Conservation (phyloP, 768 basidiomycete genomes). For the Cystobasidium tubakii region DNA sequence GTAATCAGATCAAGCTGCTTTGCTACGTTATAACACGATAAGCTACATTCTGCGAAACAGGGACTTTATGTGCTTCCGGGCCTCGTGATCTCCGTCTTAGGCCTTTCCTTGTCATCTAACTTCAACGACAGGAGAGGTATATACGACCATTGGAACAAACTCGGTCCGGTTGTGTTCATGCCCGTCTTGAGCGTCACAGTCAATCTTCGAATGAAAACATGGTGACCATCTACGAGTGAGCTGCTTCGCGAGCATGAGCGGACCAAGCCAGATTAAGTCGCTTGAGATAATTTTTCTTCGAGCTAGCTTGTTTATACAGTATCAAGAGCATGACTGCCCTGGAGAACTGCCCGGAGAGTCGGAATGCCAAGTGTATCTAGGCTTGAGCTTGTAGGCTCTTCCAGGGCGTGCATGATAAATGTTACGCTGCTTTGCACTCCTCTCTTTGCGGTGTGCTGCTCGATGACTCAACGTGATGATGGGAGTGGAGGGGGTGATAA, state of each 20-base stretch:
- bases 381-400: neutral
- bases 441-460: neutral
- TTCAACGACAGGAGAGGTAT: neutral
- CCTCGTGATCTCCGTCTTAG: too few relatives aligned
- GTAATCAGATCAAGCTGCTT: too few relatives aligned
- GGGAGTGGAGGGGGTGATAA: neutral
- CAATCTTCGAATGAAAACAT: neutral
- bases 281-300: neutral
- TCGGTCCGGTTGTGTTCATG: conserved; percentile 17
- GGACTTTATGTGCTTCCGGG: too few relatives aligned
- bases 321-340: neutral
- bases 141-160: conserved; percentile 36
- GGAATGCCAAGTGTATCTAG: neutral
- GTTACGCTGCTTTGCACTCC: neutral
- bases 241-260: neutral
- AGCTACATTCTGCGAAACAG: too few relatives aligned
- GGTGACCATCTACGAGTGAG: neutral
- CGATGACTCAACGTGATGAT: neutral
- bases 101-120: too few relatives aligned
- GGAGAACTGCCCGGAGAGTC: neutral
- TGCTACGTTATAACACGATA: too few relatives aligned
- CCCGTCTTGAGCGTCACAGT: neutral
- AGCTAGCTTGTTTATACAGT: neutral
- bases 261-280: conserved; percentile 16
- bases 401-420: neutral